Evolutionary conservation across 176 grass and related monocot genomes (phyloP).

Genomic region (Musa schizocarpa): DNA sequence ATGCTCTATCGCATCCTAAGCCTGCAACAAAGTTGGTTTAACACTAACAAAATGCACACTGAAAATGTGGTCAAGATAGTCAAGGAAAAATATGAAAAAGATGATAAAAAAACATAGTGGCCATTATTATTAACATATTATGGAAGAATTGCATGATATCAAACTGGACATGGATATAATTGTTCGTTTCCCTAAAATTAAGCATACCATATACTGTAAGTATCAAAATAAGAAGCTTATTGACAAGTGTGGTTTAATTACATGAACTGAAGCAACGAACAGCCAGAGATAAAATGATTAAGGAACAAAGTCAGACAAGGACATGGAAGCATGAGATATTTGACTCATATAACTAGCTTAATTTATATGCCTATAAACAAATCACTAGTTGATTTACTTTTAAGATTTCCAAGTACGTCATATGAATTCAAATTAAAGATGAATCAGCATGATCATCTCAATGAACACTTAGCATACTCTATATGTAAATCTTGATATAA

Average conservation of each 20-base stretch:
- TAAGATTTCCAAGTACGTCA: too few relatives aligned
- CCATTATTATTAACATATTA: background rate
- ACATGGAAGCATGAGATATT: background rate
- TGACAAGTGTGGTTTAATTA: background rate
- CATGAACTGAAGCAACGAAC: background rate
- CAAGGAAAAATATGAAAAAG: background rate
- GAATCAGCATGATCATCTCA: too few relatives aligned
- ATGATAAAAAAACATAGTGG: background rate
- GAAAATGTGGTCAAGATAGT: background rate
- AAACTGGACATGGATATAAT: background rate
- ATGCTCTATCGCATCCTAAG: slow-evolving; percentile 60
- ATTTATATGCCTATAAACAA: background rate
- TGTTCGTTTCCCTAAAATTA: background rate
- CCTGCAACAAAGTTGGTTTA: slow-evolving; percentile 36
- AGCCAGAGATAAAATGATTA: background rate
- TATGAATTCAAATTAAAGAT: too few relatives aligned
- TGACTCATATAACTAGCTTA: background rate
- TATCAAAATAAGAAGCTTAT: background rate
- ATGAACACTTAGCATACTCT: too few relatives aligned
- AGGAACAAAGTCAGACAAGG: background rate
- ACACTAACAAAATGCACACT: background rate
- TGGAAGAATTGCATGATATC: background rate
- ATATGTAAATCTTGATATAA: too few relatives aligned
- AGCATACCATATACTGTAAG: background rate
- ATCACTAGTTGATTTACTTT: too few relatives aligned